phyloP scores from a whole-genome alignment of 2,329 filamentous ascomycete species.

The Cladophialophora yegresii region DNA sequence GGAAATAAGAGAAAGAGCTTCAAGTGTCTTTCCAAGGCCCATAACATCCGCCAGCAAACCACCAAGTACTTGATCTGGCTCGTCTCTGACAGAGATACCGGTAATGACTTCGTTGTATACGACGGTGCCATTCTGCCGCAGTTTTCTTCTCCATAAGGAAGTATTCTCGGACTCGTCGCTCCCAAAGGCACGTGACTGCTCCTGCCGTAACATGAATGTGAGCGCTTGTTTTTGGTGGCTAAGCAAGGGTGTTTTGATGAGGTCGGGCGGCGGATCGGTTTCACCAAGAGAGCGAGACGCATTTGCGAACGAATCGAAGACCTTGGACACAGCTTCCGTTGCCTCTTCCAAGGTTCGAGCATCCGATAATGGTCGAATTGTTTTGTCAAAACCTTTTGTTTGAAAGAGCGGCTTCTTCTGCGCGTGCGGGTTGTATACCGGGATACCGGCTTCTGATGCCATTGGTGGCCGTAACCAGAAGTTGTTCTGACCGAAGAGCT shows the following conservation, averaged over 20 bases:
- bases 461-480: conserved; percentile 68
- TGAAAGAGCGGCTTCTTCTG: conserved; percentile 51
- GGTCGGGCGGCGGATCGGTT: conserved; percentile 62
- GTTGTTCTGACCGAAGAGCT: conserved; percentile 64
- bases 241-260: conserved; percentile 69
- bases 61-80: conserved; percentile 68
- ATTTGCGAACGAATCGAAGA: conserved; percentile 77
- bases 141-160: conserved; percentile 73
- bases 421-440: conserved; percentile 75
- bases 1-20: conserved; percentile 75
- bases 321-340: conserved; percentile 75
- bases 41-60: conserved; percentile 84
- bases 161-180: conserved; percentile 63
- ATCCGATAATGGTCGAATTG: conserved; percentile 41
- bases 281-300: conserved; percentile 74
- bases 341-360: conserved; percentile 80
- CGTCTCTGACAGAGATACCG: conserved; percentile 61
- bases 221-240: conserved; percentile 88
- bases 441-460: conserved; percentile 66
- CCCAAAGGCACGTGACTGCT: conserved; percentile 65
- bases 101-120: conserved; percentile 85
- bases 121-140: conserved; percentile 58
- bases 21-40: conserved; percentile 85
- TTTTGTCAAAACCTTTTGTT: conserved; percentile 31
- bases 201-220: conserved; percentile 79